Evolutionary conservation across 805 yeast species (phyloP), one percentile per base, ranked within the genome.

Genomic region (Suhomyces kilbournensis): DNA sequence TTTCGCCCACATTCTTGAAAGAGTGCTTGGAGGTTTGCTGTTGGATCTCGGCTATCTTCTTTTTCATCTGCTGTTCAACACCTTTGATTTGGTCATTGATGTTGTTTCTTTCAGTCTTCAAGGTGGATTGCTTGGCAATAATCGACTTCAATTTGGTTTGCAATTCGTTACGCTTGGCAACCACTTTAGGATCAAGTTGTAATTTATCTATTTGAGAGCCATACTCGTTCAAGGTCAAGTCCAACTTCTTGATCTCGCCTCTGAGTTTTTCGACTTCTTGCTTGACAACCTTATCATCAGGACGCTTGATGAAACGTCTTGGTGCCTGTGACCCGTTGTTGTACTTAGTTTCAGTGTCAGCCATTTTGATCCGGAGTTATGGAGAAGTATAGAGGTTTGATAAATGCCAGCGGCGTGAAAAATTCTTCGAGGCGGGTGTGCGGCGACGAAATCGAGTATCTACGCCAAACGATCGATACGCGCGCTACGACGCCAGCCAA

Each of bases 31-130:
- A 79, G 53, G 86, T 83, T 65, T 83, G 80, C 42, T 84, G 78
- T 69, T 83, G 86, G 61, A 93, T 81, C 61, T 91, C 96, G 56
- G 75, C 72, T 61, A 85, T 81, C 75, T 86, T 88, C 71, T 85
- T 84, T 79, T 89, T 88, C 71, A 90, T 74, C 52, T 76, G 76
- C 51, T 79, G 73, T 62, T 94, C 97, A 56, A 85, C 70, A 42
- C 76, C 76, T 69, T 83, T 86, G 67, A 93, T 82, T 71, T 86
- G 89, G 55, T 85, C 89, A 61, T 83, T 80, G 65, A 86, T 76
- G 56, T 75, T 76, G 50, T 74, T 71, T 56, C 77, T 70, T 59
- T 77, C 78, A 52, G 66, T 67, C 64, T 80, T 78, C 60, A 81
- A 76, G 39, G 78, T 70, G 39, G 75, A 75, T 52, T 82, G 81